Evolutionary conservation across 768 basidiomycete species (phyloP).

Genomic region (Phlegmacium glaucopus): DNA sequence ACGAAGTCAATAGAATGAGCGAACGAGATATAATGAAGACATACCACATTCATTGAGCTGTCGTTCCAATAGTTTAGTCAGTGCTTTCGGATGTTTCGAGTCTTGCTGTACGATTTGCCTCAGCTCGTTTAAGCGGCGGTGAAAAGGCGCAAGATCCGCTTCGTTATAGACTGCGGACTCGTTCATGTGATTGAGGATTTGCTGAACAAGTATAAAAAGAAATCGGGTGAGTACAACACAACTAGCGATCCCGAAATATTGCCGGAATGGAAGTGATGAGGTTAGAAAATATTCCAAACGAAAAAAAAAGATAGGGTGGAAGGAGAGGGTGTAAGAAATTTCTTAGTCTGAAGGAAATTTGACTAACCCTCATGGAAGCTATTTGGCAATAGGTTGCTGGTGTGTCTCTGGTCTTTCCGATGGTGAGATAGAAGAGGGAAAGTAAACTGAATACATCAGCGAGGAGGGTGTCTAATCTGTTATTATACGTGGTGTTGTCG

Average conservation of each 20-base stretch:
- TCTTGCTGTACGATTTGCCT: constrained; percentile 85
- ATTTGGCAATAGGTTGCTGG: constrained; percentile 96
- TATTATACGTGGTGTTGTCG: constrained; percentile 70
- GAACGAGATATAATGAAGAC: constrained; percentile 26
- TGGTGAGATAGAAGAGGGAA: constrained; percentile 96
- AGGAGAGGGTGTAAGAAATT: neutral
- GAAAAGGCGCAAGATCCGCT: constrained; percentile 85
- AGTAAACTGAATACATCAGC: constrained; percentile 95
- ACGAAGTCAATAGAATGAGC: neutral
- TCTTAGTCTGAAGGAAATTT: constrained; percentile 6
- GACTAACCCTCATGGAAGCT: constrained; percentile 90
- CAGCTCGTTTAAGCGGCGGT: constrained; percentile 74
- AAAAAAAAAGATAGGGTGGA: constrained; percentile 1
- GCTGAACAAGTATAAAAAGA: constrained; percentile 40
- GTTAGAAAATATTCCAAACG: no score
- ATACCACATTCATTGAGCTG: constrained; percentile 91
- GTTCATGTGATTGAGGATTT: constrained; percentile 94
- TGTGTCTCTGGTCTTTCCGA: constrained; percentile 92
- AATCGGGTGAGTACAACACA: neutral
- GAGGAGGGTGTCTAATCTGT: constrained; percentile 91
- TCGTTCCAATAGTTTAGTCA: constrained; percentile 85
- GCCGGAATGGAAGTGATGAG: neutral
- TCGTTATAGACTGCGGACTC: constrained; percentile 95
- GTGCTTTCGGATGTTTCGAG: constrained; percentile 79
- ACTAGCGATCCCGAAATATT: constrained; percentile 12